A percentile compares a stretch with the other conserved stretches of the same genome.
These are phyloP conservation scores for Perilla frutescens DNA, from an alignment of 257 asterid species.

Conservation along the genomic window DNA sequence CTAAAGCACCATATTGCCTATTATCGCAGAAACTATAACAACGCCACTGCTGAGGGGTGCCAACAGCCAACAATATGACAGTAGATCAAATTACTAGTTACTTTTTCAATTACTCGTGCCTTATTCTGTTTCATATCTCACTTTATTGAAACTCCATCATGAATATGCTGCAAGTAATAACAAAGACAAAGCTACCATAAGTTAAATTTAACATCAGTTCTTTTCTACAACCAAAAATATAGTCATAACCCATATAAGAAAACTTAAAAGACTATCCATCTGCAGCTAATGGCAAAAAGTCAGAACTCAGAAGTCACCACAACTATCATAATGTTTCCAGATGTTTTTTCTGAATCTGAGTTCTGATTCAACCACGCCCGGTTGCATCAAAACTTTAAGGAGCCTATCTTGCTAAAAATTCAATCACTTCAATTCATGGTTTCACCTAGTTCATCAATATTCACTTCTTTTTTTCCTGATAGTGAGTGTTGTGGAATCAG, in stretches of 20 bases:
- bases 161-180: background rate
- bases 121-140: no score
- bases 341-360: constrained; percentile 2
- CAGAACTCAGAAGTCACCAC: background rate
- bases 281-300: background rate
- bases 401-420: background rate
- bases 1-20: background rate
- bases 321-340: background rate
- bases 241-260: background rate
- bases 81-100: background rate
- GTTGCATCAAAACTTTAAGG: background rate
- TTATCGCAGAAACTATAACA: background rate
- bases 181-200: constrained; percentile 8
- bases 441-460: constrained; percentile 11
- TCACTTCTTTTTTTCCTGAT: background rate
- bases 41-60: background rate
- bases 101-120: no score
- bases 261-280: background rate
- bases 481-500: background rate
- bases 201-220: background rate
- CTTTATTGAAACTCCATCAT: no score
- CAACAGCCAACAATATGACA: background rate
- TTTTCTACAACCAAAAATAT: background rate
- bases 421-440: background rate
- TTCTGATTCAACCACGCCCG: background rate